A percentile compares a stretch with the other conserved stretches of the same genome.
phyloP scores from a whole-genome alignment of 1,284 basidiomycete species.

The Fomitopsis palustris region DNA sequence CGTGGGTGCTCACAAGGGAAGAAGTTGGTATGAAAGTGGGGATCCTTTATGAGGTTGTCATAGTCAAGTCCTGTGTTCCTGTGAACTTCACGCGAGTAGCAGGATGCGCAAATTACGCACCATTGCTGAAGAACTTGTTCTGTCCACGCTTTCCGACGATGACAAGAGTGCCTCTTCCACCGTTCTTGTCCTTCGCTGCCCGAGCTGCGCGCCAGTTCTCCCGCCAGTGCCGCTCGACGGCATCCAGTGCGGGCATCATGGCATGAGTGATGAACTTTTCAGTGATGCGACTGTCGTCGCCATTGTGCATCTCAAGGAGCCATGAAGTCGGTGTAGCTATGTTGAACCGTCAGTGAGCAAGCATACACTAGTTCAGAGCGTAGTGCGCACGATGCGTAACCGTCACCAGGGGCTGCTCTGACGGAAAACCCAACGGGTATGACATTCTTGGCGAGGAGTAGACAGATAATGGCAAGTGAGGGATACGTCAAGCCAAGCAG shows the following conservation, averaged over 20 bases:
- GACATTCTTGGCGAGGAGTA: constrained; percentile 27
- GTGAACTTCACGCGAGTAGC: background rate
- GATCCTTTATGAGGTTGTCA: constrained; percentile 56
- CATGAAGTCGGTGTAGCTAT: constrained; percentile 60
- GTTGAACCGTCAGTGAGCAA: background rate
- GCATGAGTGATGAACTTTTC: constrained; percentile 55
- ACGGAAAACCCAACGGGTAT: constrained; percentile 47
- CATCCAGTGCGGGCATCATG: constrained; percentile 70
- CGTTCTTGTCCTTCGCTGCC: constrained; percentile 34
- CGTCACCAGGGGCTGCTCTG: constrained; percentile 49
- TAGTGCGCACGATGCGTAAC: constrained; percentile 54
- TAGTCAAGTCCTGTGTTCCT: constrained; percentile 63
- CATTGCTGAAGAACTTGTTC: constrained; percentile 91
- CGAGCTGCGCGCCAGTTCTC: constrained; percentile 43
- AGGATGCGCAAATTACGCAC: constrained; percentile 28
- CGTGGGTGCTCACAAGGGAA: constrained; percentile 58
- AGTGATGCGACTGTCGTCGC: constrained; percentile 74
- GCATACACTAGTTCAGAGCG: background rate
- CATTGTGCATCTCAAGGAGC: constrained; percentile 78
- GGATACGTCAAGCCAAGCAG: background rate
- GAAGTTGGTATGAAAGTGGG: constrained; percentile 48
- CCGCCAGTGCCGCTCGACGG: constrained; percentile 80
- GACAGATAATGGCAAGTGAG: background rate
- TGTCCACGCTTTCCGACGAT: constrained; percentile 71
- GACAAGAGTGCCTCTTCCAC: constrained; percentile 64